phyloP scores from a whole-genome alignment of 208 protist genomes.

The Leishmania turanica region DNA sequence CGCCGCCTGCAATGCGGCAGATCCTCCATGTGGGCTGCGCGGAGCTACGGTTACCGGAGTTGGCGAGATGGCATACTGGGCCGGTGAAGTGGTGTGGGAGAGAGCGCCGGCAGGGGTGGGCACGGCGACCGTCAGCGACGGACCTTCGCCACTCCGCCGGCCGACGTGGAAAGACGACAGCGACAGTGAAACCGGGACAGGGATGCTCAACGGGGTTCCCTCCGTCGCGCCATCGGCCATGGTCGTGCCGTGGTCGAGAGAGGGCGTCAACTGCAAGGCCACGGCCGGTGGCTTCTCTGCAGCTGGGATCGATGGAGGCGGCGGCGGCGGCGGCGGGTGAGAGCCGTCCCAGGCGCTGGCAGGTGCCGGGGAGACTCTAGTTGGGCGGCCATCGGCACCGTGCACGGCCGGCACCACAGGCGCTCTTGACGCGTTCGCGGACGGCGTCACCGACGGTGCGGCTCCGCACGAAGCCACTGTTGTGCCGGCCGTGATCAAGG shows the following conservation, averaged over 20 bases:
- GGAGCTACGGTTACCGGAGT: neutral
- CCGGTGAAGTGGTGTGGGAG: slow-evolving; percentile 17
- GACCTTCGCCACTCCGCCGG: slow-evolving; percentile 7
- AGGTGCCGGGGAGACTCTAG: neutral
- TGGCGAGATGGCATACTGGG: slow-evolving; percentile 11
- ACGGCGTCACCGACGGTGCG: neutral
- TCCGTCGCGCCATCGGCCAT: slow-evolving; percentile 7
- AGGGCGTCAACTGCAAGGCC: slow-evolving; percentile 11
- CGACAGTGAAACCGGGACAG: slow-evolving; percentile 30
- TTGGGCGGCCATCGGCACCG: neutral
- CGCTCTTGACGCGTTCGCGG: neutral
- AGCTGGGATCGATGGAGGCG: neutral
- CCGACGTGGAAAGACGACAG: slow-evolving; percentile 28
- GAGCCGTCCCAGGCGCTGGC: neutral
- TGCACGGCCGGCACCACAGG: neutral
- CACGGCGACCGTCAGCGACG: slow-evolving; percentile 29
- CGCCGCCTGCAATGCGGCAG: neutral
- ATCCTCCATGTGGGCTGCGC: slow-evolving; percentile 1
- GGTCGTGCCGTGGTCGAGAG: slow-evolving; percentile 14
- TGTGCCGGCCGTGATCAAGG: neutral
- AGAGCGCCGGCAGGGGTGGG: slow-evolving; percentile 34
- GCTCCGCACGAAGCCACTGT: neutral
- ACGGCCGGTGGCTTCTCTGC: neutral
- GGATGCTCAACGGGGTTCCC: slow-evolving; percentile 43
- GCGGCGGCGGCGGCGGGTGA: slow-evolving; percentile 6